phyloP scores from a whole-genome alignment of 1,139 yeast genomes.

The Yamadazyma mexicana region DNA sequence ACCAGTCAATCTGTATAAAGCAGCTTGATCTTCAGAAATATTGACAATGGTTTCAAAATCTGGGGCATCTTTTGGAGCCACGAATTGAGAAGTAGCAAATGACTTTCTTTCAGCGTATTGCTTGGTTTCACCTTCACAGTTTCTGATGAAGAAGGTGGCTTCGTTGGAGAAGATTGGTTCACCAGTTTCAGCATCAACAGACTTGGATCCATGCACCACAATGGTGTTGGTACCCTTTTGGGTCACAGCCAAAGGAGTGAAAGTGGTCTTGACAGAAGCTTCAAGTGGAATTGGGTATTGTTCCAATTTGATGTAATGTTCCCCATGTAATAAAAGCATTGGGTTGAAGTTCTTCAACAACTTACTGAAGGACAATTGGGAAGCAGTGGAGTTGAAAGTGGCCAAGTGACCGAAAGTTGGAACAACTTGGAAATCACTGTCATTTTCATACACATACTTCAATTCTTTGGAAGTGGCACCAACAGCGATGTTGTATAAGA shows the following conservation, averaged over 20 bases:
- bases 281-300: conserved; percentile 81
- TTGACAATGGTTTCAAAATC: conserved; percentile 62
- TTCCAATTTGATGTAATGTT: conserved; percentile 81
- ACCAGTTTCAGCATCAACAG: conserved; percentile 69
- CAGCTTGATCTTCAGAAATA: conserved; percentile 79
- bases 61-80: conserved; percentile 65
- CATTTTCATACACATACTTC: conserved; percentile 77
- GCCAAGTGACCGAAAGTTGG: conserved; percentile 94
- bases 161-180: conserved; percentile 77
- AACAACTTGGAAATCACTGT: conserved; percentile 77
- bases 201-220: conserved; percentile 71
- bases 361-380: conserved; percentile 53
- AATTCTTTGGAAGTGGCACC: conserved; percentile 83
- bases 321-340: conserved; percentile 89
- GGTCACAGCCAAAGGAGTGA: conserved; percentile 68
- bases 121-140: conserved; percentile 68
- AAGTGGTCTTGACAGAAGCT: conserved; percentile 60
- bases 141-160: conserved; percentile 83
- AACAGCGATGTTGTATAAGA: conserved; percentile 84
- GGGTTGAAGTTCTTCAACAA: conserved; percentile 84
- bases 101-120: conserved; percentile 46
- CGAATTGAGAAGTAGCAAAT: conserved; percentile 66
- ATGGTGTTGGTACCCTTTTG: conserved; percentile 91
- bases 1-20: conserved; percentile 87
- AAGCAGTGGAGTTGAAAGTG: conserved; percentile 50